These are phyloP conservation scores for Astrocystis sublimbata DNA, from an alignment of 495 filamentous ascomycete species.

Conservation along the genomic window DNA sequence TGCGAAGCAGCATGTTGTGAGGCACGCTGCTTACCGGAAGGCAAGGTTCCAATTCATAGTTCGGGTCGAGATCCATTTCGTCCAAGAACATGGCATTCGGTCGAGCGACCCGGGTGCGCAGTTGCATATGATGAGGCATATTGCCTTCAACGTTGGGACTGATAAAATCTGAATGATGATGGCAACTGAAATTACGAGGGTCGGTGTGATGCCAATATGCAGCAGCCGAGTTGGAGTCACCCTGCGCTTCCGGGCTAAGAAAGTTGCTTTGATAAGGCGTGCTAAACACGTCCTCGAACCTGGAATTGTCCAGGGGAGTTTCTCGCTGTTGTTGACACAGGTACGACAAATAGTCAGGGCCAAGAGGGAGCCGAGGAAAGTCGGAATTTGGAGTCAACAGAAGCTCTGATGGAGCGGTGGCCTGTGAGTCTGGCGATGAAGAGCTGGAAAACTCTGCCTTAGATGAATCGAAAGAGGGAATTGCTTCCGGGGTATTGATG, in stretches of 20 bases:
- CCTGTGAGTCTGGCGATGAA: slow-evolving; percentile 20
- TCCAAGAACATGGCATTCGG: too few species aligned
- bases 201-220: not conserved
- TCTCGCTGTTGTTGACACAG: not conserved
- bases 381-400: not conserved
- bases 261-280: not conserved
- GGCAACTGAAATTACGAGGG: not conserved
- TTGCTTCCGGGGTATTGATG: slow-evolving; percentile 1
- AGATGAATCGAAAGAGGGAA: slow-evolving; percentile 6
- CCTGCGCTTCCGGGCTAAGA: not conserved
- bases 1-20: too few species aligned
- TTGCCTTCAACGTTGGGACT: too few species aligned
- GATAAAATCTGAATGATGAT: too few species aligned
- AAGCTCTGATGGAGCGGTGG: not conserved
- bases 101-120: too few species aligned
- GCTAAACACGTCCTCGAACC: not conserved
- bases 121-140: too few species aligned
- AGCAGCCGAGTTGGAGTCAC: not conserved
- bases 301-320: not conserved
- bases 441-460: slow-evolving; percentile 8
- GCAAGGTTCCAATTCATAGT: too few species aligned
- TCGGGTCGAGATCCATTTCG: too few species aligned
- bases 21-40: too few species aligned
- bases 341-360: not conserved
- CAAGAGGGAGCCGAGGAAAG: not conserved